Percentiles rank a stretch among this genome's conserved stretches.
These are phyloP conservation scores for Calonectria pteridis DNA, from an alignment of 2,329 filamentous ascomycete species.

Conservation along the genomic window DNA sequence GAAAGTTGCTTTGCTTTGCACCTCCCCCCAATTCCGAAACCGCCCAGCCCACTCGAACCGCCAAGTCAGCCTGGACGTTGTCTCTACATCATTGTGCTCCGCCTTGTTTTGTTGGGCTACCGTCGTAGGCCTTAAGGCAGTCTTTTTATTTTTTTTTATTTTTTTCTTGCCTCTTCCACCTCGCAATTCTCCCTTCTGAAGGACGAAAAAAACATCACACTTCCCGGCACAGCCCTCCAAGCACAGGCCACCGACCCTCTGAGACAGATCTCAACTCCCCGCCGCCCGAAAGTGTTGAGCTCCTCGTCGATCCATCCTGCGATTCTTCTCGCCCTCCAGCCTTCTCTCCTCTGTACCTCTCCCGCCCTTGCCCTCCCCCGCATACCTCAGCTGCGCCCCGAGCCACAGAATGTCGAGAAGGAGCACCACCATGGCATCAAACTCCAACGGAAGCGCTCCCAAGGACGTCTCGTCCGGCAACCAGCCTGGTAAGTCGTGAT, in stretches of 20 bases:
- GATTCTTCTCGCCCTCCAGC: not conserved
- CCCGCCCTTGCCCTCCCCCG: not conserved
- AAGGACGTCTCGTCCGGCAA: conserved; percentile 47
- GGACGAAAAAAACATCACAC: conserved; percentile 17
- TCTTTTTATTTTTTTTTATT: not conserved
- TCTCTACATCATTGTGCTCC: conserved; percentile 19
- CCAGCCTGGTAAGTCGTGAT: conserved; percentile 49
- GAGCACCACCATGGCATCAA: conserved; percentile 56
- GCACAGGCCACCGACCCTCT: conserved; percentile 19
- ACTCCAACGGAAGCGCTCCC: conserved; percentile 43
- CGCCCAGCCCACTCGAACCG: conserved; percentile 15
- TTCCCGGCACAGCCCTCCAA: conserved; percentile 19
- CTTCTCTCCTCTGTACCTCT: not conserved
- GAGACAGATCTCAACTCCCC: conserved; percentile 14
- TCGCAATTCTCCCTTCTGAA: not conserved
- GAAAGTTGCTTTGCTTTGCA: conserved; percentile 34
- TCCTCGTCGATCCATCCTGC: conserved; percentile 6
- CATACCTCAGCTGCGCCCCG: not conserved
- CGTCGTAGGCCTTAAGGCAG: not conserved
- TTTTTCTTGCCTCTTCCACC: not conserved
- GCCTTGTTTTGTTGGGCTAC: conserved; percentile 21
- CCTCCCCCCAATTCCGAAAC: conserved; percentile 33
- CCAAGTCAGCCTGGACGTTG: conserved; percentile 4
- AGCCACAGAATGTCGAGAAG: conserved; percentile 71
- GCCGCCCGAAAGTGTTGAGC: conserved; percentile 26